These are phyloP conservation scores for Meyerozyma sp. DNA, from an alignment of 1,139 yeast genomes.

Conservation along the genomic window DNA sequence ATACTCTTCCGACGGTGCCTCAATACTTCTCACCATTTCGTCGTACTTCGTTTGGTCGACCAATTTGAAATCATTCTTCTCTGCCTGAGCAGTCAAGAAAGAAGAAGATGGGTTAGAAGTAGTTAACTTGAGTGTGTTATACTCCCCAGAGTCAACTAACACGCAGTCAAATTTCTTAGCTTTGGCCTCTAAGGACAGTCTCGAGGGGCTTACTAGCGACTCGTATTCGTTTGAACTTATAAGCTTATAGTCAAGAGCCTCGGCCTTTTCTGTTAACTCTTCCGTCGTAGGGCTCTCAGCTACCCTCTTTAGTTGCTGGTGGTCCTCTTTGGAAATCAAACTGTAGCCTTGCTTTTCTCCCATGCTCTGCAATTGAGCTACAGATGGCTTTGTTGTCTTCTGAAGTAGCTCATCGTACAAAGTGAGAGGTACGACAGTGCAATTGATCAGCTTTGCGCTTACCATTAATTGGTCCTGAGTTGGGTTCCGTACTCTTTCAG, in stretches of 20 bases:
- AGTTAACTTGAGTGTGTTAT: neutral
- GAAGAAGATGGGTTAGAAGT: neutral
- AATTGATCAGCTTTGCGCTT: neutral
- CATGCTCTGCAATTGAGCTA: neutral
- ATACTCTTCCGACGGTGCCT: conserved; percentile 8
- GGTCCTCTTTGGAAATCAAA: neutral
- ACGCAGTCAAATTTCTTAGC: neutral
- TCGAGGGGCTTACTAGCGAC: neutral
- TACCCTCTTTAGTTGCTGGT: neutral
- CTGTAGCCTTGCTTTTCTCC: neutral
- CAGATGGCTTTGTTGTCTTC: neutral
- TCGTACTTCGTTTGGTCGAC: neutral
- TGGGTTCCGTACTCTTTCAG: conserved; percentile 8
- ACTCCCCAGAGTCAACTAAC: neutral
- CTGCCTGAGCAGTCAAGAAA: neutral
- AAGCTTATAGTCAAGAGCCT: neutral
- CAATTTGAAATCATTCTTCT: neutral
- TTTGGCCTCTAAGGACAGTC: neutral
- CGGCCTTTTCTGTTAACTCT: neutral
- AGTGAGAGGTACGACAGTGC: neutral
- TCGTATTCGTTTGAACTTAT: neutral
- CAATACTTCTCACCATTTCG: conserved; percentile 2
- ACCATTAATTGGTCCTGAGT: conserved; percentile 5
- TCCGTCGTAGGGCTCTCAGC: neutral
- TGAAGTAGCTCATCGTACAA: neutral